Conservation (phyloP, 148 eudicot genomes). For the Beta vulgaris region DNA sequence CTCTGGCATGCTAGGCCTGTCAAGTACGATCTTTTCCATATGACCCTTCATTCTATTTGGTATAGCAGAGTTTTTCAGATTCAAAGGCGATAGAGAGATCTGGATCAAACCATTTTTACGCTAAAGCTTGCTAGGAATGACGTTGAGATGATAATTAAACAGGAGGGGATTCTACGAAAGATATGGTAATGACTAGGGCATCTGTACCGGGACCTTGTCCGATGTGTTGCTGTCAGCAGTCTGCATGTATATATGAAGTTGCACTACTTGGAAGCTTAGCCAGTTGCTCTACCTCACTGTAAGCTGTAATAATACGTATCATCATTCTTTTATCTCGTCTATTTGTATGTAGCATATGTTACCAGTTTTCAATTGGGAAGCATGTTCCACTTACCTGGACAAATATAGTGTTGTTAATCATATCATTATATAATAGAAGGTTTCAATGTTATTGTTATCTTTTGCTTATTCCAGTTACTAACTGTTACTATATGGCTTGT, state of each 20-base stretch:
- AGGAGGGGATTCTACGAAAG: background rate
- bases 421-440: no score
- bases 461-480: no score
- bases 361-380: background rate
- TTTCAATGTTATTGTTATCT: no score
- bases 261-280: background rate
- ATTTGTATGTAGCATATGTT: no score
- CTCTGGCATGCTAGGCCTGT: slow-evolving; percentile 70
- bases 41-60: slow-evolving; percentile 93
- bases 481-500: no score
- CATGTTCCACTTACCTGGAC: background rate
- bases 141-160: background rate
- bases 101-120: background rate
- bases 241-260: slow-evolving; percentile 16
- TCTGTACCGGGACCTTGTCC: background rate
- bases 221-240: background rate
- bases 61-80: slow-evolving; percentile 62
- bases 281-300: background rate
- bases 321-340: background rate
- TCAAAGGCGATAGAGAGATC: slow-evolving; percentile 1
- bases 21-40: slow-evolving; percentile 79
- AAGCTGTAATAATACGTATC: background rate
- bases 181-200: background rate
- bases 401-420: background rate
- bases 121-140: background rate